Conservation (phyloP, 805 yeast genomes). For the Monosporozyma solicola region DNA sequence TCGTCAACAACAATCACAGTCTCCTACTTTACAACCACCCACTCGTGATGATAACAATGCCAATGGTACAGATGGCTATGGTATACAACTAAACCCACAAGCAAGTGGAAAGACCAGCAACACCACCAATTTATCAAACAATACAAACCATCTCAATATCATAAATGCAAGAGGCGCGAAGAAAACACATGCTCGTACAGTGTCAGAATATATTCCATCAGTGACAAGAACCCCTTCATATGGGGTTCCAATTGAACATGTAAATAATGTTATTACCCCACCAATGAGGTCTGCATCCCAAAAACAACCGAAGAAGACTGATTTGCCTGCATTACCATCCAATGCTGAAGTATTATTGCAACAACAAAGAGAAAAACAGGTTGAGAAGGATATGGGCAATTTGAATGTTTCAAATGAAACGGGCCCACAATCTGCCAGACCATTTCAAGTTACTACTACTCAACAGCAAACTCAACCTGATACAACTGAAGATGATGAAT, state of each 20-base stretch:
- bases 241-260: slow-evolving; percentile 1
- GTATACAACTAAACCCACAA: slow-evolving; percentile 1
- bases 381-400: slow-evolving; percentile 15
- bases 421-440: background rate
- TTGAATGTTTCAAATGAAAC: slow-evolving; percentile 3
- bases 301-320: slow-evolving; percentile 17
- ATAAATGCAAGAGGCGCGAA: background rate
- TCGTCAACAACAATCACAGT: slow-evolving; percentile 12
- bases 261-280: slow-evolving; percentile 7
- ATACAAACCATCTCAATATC: background rate
- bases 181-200: slow-evolving; percentile 32
- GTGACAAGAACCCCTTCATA: slow-evolving; percentile 28
- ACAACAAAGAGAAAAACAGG: slow-evolving; percentile 22
- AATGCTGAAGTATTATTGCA: slow-evolving; percentile 29
- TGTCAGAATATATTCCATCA: slow-evolving; percentile 31
- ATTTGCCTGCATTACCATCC: slow-evolving; percentile 29
- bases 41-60: slow-evolving; percentile 2
- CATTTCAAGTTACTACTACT: background rate
- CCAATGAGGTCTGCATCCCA: slow-evolving; percentile 24
- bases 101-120: background rate
- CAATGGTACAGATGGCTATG: background rate
- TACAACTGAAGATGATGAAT: slow-evolving; percentile 3
- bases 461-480: background rate
- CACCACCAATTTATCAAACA: background rate
- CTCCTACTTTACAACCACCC: slow-evolving; percentile 4